Conservation (phyloP, 2,329 filamentous ascomycete genomes). For the Fusarium bulbicola region DNA sequence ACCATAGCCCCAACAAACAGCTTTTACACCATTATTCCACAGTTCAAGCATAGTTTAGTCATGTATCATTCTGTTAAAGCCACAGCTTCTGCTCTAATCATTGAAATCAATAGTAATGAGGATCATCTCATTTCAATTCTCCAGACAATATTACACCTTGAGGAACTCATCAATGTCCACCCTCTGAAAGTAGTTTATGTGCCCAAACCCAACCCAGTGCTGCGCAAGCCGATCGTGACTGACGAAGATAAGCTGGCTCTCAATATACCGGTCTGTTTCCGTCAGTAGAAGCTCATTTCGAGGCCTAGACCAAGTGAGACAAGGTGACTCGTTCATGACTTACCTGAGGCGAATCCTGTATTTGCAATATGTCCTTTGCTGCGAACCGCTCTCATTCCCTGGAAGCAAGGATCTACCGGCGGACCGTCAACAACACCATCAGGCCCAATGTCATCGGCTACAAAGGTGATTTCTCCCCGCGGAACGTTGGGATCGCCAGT, state of each 20-base stretch:
- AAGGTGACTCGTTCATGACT: conserved; percentile 11
- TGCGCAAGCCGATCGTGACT: conserved; percentile 82
- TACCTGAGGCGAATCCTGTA: conserved; percentile 76
- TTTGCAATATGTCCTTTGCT: conserved; percentile 82
- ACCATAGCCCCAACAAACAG: not conserved
- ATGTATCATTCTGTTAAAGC: no score
- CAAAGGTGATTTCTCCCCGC: conserved; percentile 83
- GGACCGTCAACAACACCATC: conserved; percentile 68
- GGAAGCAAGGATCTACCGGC: conserved; percentile 73
- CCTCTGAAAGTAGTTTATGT: conserved; percentile 69
- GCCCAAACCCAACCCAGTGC: conserved; percentile 75
- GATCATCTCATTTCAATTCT: not conserved
- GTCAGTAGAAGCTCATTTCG: not conserved
- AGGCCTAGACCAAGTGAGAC: accelerated
- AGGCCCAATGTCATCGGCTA: conserved; percentile 78
- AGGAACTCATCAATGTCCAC: conserved; percentile 66
- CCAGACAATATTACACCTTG: not conserved
- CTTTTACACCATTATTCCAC: not conserved
- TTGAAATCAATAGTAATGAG: accelerated
- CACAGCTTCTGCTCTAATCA: accelerated
- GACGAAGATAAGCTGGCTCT: conserved; percentile 80
- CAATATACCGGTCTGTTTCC: conserved; percentile 73
- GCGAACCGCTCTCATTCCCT: conserved; percentile 76
- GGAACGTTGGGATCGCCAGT: conserved; percentile 93
- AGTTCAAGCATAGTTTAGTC: not conserved